These are phyloP conservation scores for Acorus gramineus DNA, from an alignment of 106 monocot genomes.

Conservation along the genomic window DNA sequence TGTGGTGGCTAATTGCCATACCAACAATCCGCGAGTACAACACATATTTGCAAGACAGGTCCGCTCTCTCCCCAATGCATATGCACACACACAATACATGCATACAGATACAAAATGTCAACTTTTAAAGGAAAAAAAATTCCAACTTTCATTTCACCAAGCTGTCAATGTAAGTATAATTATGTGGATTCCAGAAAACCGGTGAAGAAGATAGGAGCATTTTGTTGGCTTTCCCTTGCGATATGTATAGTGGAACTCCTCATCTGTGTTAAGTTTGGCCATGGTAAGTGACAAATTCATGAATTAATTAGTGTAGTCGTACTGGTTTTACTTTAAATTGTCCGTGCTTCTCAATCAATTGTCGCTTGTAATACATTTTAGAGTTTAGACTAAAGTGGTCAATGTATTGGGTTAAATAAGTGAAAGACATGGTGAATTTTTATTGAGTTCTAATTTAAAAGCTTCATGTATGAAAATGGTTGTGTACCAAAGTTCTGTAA, in stretches of 20 bases:
- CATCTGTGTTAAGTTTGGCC: constrained; percentile 85
- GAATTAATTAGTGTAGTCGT: too few relatives aligned
- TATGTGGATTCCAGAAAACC: constrained; percentile 44
- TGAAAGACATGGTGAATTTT: background rate
- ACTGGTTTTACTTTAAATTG: too few relatives aligned
- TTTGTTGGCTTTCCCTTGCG: constrained; percentile 93
- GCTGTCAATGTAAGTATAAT: background rate
- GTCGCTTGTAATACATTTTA: too few relatives aligned
- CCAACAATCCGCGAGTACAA: constrained; percentile 96
- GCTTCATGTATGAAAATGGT: background rate
- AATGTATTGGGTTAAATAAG: background rate
- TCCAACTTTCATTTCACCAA: too few relatives aligned
- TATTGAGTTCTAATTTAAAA: background rate
- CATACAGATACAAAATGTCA: too few relatives aligned
- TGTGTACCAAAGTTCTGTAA: background rate
- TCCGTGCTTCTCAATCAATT: too few relatives aligned
- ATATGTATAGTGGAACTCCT: constrained; percentile 98
- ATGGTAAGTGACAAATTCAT: constrained; percentile 33
- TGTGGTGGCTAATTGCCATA: constrained; percentile 97
- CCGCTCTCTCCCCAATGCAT: background rate
- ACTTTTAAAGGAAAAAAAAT: too few relatives aligned
- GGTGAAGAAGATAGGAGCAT: constrained; percentile 83
- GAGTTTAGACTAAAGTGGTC: too few relatives aligned
- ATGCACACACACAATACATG: background rate
- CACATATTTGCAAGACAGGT: constrained; percentile 96